phyloP scores from a whole-genome alignment of 176 grass and related monocot species.

The Zea mays region DNA sequence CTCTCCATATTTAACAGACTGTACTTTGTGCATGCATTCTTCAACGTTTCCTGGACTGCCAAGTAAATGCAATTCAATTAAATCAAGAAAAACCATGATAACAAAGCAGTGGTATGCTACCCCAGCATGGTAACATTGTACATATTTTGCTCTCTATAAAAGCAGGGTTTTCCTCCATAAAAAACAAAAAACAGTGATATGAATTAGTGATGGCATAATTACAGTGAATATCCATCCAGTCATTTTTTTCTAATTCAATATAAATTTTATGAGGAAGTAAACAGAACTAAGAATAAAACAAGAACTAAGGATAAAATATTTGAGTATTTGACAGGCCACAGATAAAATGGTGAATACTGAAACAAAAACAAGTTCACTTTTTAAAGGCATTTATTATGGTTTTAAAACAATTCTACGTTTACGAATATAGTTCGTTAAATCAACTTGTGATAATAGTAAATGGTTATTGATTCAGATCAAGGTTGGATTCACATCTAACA shows the following conservation, averaged over 20 bases:
- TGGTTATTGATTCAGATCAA: neutral
- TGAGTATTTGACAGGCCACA: conserved; percentile 4
- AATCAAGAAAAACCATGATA: conserved; percentile 1
- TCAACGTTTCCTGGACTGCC: conserved; percentile 64
- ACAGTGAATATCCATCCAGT: conserved; percentile 18
- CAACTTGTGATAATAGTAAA: neutral
- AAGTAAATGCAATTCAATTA: conserved; percentile 40
- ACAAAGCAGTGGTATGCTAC: neutral
- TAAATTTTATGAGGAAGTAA: conserved; percentile 13
- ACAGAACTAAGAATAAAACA: neutral
- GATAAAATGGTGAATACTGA: neutral
- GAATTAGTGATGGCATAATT: conserved; percentile 2
- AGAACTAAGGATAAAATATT: neutral
- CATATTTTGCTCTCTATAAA: no score
- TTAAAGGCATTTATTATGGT: neutral
- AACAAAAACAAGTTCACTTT: neutral
- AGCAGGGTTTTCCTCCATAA: no score
- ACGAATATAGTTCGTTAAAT: neutral
- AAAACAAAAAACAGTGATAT: neutral
- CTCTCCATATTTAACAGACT: conserved; percentile 64
- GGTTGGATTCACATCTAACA: neutral
- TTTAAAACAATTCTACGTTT: conserved; percentile 9
- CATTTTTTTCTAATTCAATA: conserved; percentile 3
- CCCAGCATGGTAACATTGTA: no score
- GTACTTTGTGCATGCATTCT: conserved; percentile 74